These are phyloP conservation scores for Heritiera fomes DNA, from an alignment of 345 rosid genomes.

Conservation along the genomic window DNA sequence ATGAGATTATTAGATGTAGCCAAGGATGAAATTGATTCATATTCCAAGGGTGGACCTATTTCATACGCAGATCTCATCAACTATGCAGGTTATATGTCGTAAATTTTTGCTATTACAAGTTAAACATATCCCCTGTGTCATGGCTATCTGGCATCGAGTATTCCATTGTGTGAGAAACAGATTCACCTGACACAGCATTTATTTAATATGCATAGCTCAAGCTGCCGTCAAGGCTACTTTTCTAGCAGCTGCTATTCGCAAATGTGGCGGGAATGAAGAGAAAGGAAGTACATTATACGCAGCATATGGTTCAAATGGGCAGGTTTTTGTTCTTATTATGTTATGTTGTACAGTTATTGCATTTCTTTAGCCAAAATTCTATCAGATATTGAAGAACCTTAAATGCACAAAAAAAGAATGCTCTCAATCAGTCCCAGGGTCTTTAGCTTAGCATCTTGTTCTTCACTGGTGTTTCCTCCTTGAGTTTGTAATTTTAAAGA, in stretches of 20 bases:
- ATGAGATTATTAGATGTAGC: slow-evolving; percentile 55
- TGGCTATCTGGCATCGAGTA: not conserved
- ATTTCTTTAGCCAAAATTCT: not conserved
- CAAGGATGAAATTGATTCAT: slow-evolving; percentile 76
- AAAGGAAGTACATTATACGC: slow-evolving; percentile 66
- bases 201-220: slow-evolving; percentile 53
- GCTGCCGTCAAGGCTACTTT: slow-evolving; percentile 75
- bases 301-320: slow-evolving; percentile 88
- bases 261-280: slow-evolving; percentile 94
- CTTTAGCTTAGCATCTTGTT: slow-evolving; percentile 4
- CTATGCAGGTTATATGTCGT: slow-evolving; percentile 50
- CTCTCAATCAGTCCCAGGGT: not conserved
- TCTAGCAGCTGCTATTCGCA: slow-evolving; percentile 80
- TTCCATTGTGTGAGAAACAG: not conserved
- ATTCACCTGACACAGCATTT: not conserved
- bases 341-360: not conserved
- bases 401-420: not conserved
- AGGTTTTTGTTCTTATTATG: slow-evolving; percentile 46
- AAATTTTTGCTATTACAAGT: not conserved
- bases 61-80: slow-evolving; percentile 86
- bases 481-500: not conserved
- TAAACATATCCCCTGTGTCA: not conserved
- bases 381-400: not conserved
- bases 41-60: slow-evolving; percentile 90
- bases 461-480: not conserved